Base-by-base conservation (phyloP, 768 basidiomycete species). In the Gyrodon lividus region DNA sequence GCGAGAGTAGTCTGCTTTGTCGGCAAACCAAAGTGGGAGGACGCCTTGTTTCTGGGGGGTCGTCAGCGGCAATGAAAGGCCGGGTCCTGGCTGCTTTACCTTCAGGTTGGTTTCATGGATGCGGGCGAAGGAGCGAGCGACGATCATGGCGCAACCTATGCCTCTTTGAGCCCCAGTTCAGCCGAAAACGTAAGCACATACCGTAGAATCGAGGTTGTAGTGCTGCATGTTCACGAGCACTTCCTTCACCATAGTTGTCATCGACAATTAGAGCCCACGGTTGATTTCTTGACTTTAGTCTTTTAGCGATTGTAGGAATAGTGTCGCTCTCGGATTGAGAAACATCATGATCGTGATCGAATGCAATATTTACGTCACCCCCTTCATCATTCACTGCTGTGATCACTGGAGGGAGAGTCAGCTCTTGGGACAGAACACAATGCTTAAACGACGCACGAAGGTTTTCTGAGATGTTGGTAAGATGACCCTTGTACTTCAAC, bases 41-140 rank as follows among this genome's bases (percentile, higher is more conserved):
- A 99, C 76, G 30, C 97, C 97, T 82, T 99, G 97, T 82, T 99
- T 99, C 91, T 95, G 66, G 20, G 52, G 19, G 40, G 24, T 39
- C 38, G 17, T 67, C 23, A 59, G 43, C 16, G n/a, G 0, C 19
- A 17, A 22, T 39, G 35, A 3, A n/a, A 26, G 14, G 41, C 1
- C 10, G 20, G 30, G 34, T 14, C 38, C 5, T 30, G 12, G 24
- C 37, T 9, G 38, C 48, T 77, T 34, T 55, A 89, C 92, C 77
- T 97, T 97, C 51, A 98, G 72, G 69, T 98, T 98, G 6, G 95
- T 96, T 74, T 98, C 97, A 66, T 99, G 97, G 45, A 99, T 99
- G 45, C 97, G 87, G 58, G 97, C 97, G 63, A 99, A 98, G 2
- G 94, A 98, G 19, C 93, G 78, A 0, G 93, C 93, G 50, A 97